Conservation (phyloP, 1,284 basidiomycete genomes). For the Trametes versicolor region DNA sequence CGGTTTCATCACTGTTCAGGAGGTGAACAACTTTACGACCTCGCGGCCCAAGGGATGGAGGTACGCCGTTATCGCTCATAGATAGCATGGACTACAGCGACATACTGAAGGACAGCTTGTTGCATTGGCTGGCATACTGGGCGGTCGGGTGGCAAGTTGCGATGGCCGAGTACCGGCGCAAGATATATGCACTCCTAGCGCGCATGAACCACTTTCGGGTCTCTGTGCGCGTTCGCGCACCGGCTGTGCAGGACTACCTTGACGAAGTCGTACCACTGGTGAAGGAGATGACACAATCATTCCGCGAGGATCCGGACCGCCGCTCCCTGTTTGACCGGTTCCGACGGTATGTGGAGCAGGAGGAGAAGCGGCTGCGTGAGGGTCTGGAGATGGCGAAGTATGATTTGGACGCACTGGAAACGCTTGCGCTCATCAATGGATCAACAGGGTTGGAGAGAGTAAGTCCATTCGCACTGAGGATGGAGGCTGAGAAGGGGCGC, state of each 20-base stretch:
- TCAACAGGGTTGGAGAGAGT: conserved; percentile 39
- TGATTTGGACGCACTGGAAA: conserved; percentile 40
- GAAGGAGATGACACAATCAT: conserved; percentile 15
- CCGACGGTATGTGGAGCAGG: conserved; percentile 28
- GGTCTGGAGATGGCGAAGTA: conserved; percentile 41
- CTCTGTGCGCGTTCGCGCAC: not conserved
- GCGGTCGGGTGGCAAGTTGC: conserved; percentile 43
- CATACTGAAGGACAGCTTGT: conserved; percentile 43
- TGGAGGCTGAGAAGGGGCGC: not conserved
- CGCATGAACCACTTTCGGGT: conserved; percentile 34
- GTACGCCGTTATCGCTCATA: conserved; percentile 32
- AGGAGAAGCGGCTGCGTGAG: conserved; percentile 33
- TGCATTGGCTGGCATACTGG: conserved; percentile 58
- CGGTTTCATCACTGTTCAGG: conserved; percentile 57
- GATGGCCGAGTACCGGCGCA: conserved; percentile 28
- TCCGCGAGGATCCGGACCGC: conserved; percentile 11
- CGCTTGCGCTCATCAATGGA: conserved; percentile 37
- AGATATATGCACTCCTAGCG: conserved; percentile 37
- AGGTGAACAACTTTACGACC: conserved; percentile 55
- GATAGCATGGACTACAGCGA: too few species aligned
- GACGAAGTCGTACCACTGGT: conserved; percentile 15
- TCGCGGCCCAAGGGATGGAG: conserved; percentile 40
- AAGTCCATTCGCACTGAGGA: not conserved
- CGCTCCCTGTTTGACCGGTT: conserved; percentile 31
- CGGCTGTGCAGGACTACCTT: conserved; percentile 36